Base-by-base conservation (phyloP, 2,329 filamentous ascomycete genomes). In the Fusarium tanahbumbuense region DNA sequence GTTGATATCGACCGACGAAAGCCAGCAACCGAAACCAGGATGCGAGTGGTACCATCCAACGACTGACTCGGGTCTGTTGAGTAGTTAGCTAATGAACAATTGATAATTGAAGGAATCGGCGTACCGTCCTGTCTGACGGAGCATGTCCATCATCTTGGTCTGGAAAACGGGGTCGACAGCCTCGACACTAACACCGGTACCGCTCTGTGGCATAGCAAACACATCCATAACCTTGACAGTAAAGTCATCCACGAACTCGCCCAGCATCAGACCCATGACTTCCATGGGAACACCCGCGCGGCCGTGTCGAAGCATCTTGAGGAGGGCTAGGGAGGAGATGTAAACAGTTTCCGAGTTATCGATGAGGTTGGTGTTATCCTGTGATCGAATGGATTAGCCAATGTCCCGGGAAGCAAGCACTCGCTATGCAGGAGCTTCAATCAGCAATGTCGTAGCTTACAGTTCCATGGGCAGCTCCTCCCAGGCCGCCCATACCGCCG, bases 101-200 rank as follows among this genome's bases (percentile, higher is more conserved):
- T 20, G 41, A 49, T 30, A 25, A 28, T 48, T 12, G 3, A 44
- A 9, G n/a, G 6, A 27, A 18, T 64, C 23, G 41, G 69, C 88
- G 76, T 85, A 97, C 93, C 96, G 89, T 83, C 96, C 96, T 62
- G 96, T 99, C 86, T 99, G 96, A 78, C 93, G 88, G 80, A 99
- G 86, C 96, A 99, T 98, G 80, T 99, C 96, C 96, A 99, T 99
- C 96, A 99, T 99, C 87, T 98, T 99, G 77, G 94, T 98, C 85
- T 99, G 96, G 82, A 99, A 99, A 34, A 99, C 96, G 12, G 94
- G 94, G 80, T 99, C 96, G 70, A 99, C 96, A 54, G 96, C 97
- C 83, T 99, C 96, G 76, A 99, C 96, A 82, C 93, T 97, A 75
- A 99, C 96, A 74, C 96, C 96, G 3, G 96, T 99, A 83, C 96